Evolutionary conservation across 257 asterid genomes (phyloP).

Genomic region (Eustoma russellianum): DNA sequence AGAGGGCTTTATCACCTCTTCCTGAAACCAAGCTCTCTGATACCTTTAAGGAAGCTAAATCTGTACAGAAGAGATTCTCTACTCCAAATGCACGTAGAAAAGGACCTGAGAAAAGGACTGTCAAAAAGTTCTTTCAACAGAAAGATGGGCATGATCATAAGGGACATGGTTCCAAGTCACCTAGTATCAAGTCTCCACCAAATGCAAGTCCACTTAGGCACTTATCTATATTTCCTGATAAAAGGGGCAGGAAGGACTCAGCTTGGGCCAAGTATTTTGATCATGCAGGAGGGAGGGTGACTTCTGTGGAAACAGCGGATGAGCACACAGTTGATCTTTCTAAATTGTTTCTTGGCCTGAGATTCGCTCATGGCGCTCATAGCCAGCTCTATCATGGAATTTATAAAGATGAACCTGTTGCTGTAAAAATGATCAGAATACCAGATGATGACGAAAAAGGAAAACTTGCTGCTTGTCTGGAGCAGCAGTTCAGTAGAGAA

Average conservation of each 20-base stretch:
- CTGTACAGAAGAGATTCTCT: conserved; percentile 36
- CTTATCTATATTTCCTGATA: conserved; percentile 35
- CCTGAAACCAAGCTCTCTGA: conserved; percentile 57
- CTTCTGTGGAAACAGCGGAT: conserved; percentile 35
- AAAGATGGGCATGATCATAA: conserved; percentile 18
- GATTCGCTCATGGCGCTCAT: conserved; percentile 78
- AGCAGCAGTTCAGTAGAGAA: conserved; percentile 54
- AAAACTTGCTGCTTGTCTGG: conserved; percentile 28
- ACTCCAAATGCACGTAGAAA: conserved; percentile 26
- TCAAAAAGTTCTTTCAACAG: conserved; percentile 14
- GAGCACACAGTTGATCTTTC: conserved; percentile 85
- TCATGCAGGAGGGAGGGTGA: conserved; percentile 62
- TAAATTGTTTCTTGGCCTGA: conserved; percentile 64
- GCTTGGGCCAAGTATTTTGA: conserved; percentile 61
- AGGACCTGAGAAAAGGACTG: conserved; percentile 16
- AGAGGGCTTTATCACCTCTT: conserved; percentile 62
- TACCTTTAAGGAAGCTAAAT: conserved; percentile 68
- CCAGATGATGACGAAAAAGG: conserved; percentile 51
- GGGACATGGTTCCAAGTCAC: conserved; percentile 7
- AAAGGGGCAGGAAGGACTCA: conserved; percentile 41
- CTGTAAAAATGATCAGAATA: conserved; percentile 72
- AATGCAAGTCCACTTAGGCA: conserved; percentile 18
- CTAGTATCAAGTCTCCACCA: conserved; percentile 16
- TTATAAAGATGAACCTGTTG: conserved; percentile 75
- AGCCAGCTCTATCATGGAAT: conserved; percentile 75